These are phyloP conservation scores for Chamaenerion angustifolium DNA, from an alignment of 345 rosid species.

Conservation along the genomic window DNA sequence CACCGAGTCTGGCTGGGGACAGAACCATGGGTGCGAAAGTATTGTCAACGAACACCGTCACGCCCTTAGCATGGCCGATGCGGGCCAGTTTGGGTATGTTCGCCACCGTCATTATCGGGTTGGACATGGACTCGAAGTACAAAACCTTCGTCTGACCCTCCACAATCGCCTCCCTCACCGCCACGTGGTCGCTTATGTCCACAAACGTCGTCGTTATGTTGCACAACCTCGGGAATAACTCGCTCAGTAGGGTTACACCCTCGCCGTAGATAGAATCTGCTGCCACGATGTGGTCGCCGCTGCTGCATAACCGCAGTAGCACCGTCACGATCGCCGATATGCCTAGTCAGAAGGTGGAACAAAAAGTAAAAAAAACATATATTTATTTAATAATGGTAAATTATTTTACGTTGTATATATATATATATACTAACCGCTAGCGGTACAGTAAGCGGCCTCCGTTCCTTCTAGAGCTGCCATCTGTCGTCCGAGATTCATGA, in stretches of 20 bases:
- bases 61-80: slow-evolving; percentile 69
- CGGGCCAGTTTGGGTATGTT: slow-evolving; percentile 65
- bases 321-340: slow-evolving; percentile 94
- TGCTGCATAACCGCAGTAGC: slow-evolving; percentile 77
- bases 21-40: slow-evolving; percentile 86
- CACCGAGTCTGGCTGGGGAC: slow-evolving; percentile 84
- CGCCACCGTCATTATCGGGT: slow-evolving; percentile 74
- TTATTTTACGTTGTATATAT: too few species aligned
- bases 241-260: slow-evolving; percentile 70
- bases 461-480: slow-evolving; percentile 98
- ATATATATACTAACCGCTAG: slow-evolving; percentile 54
- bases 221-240: slow-evolving; percentile 69
- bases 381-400: too few species aligned
- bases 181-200: slow-evolving; percentile 40
- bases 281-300: slow-evolving; percentile 93
- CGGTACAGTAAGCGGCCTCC: slow-evolving; percentile 93
- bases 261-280: slow-evolving; percentile 72
- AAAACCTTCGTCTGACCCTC: slow-evolving; percentile 61
- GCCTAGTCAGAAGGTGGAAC: slow-evolving; percentile 28
- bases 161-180: slow-evolving; percentile 45
- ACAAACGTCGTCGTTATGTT: slow-evolving; percentile 83
- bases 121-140: slow-evolving; percentile 76
- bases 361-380: too few species aligned
- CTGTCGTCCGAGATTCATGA: slow-evolving; percentile 77
- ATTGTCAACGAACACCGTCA: slow-evolving; percentile 72